Evolutionary conservation across 1,284 basidiomycete genomes (phyloP).

Genomic region (Laetiporus sulphureus): DNA sequence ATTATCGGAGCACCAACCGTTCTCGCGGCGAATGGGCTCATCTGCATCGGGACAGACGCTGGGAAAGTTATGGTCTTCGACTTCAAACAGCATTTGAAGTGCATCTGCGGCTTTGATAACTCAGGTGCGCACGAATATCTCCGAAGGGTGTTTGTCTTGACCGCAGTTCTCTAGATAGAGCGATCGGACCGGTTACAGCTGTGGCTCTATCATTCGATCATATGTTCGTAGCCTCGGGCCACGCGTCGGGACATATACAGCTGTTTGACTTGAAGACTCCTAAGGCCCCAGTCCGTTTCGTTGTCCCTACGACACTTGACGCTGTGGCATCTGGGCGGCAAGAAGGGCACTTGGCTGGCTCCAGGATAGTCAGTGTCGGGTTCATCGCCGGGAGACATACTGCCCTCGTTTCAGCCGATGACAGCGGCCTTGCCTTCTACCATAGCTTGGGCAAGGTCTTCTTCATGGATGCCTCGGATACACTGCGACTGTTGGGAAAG

Average conservation of each 20-base stretch:
- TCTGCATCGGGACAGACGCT: constrained; percentile 83
- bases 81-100: constrained; percentile 82
- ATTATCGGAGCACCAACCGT: constrained; percentile 68
- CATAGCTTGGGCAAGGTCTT: constrained; percentile 93
- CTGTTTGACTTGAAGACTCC: constrained; percentile 82
- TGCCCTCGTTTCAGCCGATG: constrained; percentile 88
- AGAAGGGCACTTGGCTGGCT: constrained; percentile 89
- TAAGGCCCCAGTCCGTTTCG: constrained; percentile 58
- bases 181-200: constrained; percentile 81
- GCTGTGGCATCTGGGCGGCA: constrained; percentile 76
- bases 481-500: constrained; percentile 88
- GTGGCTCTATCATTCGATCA: constrained; percentile 91
- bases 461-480: constrained; percentile 94
- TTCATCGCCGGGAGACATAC: constrained; percentile 96
- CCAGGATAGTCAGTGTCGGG: constrained; percentile 79
- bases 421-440: constrained; percentile 90
- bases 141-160: neutral
- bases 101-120: constrained; percentile 66
- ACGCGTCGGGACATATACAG: constrained; percentile 80
- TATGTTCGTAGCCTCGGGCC: constrained; percentile 88
- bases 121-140: constrained; percentile 42
- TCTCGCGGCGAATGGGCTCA: constrained; percentile 80
- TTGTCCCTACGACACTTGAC: constrained; percentile 63
- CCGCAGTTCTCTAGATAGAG: constrained; percentile 36
- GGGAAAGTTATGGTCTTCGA: constrained; percentile 85